Percentiles rank a stretch among this genome's conserved stretches.
Evolutionary conservation across 148 eudicot species (phyloP).

Genomic region (Rhododendron kiyosumense): DNA sequence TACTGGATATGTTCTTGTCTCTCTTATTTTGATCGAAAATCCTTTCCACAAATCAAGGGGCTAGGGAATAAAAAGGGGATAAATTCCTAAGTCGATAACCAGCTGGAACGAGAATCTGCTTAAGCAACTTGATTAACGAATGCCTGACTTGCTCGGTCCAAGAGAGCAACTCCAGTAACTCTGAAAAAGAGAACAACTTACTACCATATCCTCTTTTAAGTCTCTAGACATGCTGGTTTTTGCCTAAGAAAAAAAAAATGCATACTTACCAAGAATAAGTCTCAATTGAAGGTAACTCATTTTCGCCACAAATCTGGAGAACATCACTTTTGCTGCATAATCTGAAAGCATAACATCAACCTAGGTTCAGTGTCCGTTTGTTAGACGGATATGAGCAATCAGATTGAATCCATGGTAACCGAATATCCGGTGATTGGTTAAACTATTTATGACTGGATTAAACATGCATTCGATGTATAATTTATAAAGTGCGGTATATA

Average conservation of each 20-base stretch:
- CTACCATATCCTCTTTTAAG: not conserved
- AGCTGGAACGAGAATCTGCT: constrained; percentile 12
- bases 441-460: not conserved
- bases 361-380: not conserved
- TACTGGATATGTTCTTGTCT: not conserved
- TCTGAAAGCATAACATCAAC: constrained; percentile 22
- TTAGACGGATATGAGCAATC: not conserved
- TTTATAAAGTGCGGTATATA: not conserved
- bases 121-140: constrained; percentile 13
- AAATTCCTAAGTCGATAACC: constrained; percentile 6
- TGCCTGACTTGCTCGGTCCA: constrained; percentile 35
- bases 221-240: not conserved
- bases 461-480: too few species aligned
- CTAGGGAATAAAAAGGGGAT: not conserved
- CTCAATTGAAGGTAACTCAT: constrained; percentile 34
- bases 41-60: not conserved
- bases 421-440: not conserved
- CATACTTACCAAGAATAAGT: constrained; percentile 42
- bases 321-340: constrained; percentile 6
- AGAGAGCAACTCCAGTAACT: constrained; percentile 41
- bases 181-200: constrained; percentile 26
- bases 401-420: not conserved
- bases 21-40: not conserved
- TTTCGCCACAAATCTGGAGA: constrained; percentile 25
- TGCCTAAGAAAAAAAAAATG: not conserved